These are phyloP conservation scores for Avicennia marina DNA, from an alignment of 257 asterid species.

Conservation along the genomic window DNA sequence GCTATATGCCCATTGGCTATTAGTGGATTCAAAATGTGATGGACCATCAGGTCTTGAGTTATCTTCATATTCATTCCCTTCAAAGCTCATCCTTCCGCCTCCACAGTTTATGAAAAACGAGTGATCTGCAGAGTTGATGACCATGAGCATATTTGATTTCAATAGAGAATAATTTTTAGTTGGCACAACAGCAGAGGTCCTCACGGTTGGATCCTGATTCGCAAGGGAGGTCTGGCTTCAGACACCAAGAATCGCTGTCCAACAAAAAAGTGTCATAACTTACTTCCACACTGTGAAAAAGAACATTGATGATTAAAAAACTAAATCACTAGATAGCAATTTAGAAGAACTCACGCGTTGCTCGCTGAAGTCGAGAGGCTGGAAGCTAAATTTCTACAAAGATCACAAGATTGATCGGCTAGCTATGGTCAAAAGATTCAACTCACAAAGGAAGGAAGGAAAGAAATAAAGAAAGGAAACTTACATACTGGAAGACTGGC, in stretches of 20 bases:
- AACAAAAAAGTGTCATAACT: background rate
- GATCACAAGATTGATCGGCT: conserved; percentile 11
- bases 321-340: too few species aligned
- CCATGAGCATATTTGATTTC: conserved; percentile 5
- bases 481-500: conserved; percentile 51
- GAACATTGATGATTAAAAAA: background rate
- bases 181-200: too few species aligned
- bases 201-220: conserved; percentile 41
- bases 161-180: too few species aligned
- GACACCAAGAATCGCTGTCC: conserved; percentile 61
- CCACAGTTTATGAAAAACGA: conserved; percentile 80
- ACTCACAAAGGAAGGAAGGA: background rate
- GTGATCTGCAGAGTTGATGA: conserved; percentile 40
- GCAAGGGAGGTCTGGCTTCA: conserved; percentile 67
- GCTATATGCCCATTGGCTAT: conserved; percentile 74
- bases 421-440: conserved; percentile 6
- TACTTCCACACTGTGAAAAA: conserved; percentile 7
- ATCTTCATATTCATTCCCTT: conserved; percentile 56
- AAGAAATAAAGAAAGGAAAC: too few species aligned
- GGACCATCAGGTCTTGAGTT: conserved; percentile 47
- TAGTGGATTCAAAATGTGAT: conserved; percentile 37
- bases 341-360: conserved; percentile 62
- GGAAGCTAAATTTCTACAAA: conserved; percentile 69
- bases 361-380: conserved; percentile 50
- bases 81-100: conserved; percentile 37